Evolutionary conservation across 164 flowering plant genomes (phyloP), one percentile per base, ranked within the genome.

Genomic region (Houttuynia cordata): DNA sequence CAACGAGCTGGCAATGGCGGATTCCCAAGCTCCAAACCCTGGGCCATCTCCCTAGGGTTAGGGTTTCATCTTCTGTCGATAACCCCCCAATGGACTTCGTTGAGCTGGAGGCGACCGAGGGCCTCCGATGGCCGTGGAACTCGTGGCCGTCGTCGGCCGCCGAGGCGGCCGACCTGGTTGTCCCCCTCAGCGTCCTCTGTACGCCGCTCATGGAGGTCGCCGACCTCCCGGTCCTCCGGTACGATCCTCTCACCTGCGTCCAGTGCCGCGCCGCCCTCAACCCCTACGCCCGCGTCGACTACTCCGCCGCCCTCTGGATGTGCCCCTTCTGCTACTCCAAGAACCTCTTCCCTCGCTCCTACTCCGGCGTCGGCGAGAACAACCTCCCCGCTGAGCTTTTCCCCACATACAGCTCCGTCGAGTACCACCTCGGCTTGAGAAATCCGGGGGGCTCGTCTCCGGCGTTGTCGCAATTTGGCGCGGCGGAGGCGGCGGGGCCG

Each of bases 101-200:
- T 14, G 96, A 90, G 58, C 62, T 93, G 53, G 98, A 93, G 53
- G 88, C 94, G 51, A 86, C 82, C 63, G 97, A 93, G 64, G 98
- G 98, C 25, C 76, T 93, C 7, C 76, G 98, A 0, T 93, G 98
- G 98, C 63, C 97, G 7, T 93, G 98, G 98, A 85, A 89, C 58
- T 78, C 97, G 47, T 93, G 94, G 97, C 98, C 98, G 22, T 67
- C 81, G 0, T 72, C 96, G 5, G 81, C 78, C 59, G 19, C 86
- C 20, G 86, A 81, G 45, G 76, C 78, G 1, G 39, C 79, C 14
- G 71, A 81, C 14, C 81, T 93, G 14, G 73, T 83, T 0, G 67
- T 93, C 61, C 97, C 97, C 0, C 73, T 90, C 30, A 79, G 85
- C 69, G 61, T 93, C 53, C 81, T 90, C 83, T 83, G 80, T 71